phyloP scores from a whole-genome alignment of 495 filamentous ascomycete species.

The Tricharina praecox region DNA sequence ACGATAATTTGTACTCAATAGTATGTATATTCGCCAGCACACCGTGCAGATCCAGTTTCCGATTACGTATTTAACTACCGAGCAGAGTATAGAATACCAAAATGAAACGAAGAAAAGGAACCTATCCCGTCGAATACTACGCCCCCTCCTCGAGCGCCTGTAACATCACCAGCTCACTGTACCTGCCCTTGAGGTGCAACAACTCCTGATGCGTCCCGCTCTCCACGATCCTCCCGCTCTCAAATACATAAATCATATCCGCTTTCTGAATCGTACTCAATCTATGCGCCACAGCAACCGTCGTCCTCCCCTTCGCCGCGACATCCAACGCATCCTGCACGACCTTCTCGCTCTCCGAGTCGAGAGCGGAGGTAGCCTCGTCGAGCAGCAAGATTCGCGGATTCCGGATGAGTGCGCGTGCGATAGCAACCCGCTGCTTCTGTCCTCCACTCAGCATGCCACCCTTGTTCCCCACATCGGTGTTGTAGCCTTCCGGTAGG shows the following conservation, averaged over 20 bases:
- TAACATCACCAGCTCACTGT: slow-evolving; percentile 26
- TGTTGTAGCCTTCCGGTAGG: slow-evolving; percentile 46
- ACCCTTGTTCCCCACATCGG: slow-evolving; percentile 45
- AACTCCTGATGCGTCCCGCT: slow-evolving; percentile 28
- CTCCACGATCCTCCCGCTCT: slow-evolving; percentile 28
- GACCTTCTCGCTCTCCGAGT: slow-evolving; percentile 53
- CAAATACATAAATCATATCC: slow-evolving; percentile 29
- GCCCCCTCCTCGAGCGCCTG: neutral
- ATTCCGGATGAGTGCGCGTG: slow-evolving; percentile 55
- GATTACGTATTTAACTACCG: no score
- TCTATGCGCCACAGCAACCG: slow-evolving; percentile 51
- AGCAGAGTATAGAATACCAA: no score
- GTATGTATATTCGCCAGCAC: no score
- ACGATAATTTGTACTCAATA: no score
- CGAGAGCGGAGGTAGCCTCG: slow-evolving; percentile 58
- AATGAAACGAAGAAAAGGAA: no score
- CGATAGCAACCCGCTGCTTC: slow-evolving; percentile 58
- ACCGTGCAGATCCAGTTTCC: no score
- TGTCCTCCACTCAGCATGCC: slow-evolving; percentile 57
- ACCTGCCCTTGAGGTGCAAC: slow-evolving; percentile 20
- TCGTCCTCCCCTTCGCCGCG: slow-evolving; percentile 42
- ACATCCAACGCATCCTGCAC: slow-evolving; percentile 52
- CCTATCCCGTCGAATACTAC: no score
- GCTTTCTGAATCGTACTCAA: slow-evolving; percentile 28
- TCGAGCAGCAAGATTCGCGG: slow-evolving; percentile 58